Conservation (phyloP, 1,139 yeast genomes). For the Geotrichum fermentans region DNA sequence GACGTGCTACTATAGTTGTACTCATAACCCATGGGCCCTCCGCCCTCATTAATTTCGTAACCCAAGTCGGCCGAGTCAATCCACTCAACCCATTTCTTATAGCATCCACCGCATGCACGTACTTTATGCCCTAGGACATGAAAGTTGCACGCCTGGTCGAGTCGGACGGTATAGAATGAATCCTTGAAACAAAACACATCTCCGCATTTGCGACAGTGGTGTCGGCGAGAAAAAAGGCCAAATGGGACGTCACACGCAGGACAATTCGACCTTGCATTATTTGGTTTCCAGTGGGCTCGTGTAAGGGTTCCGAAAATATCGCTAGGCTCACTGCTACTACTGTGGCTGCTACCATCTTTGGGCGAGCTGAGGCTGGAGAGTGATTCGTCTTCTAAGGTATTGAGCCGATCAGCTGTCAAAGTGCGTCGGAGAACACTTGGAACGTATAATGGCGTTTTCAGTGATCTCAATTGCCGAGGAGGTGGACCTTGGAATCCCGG, state of each 20-base stretch:
- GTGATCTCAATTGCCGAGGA: conserved; percentile 39
- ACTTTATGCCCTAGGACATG: conserved; percentile 70
- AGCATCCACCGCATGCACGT: conserved; percentile 76
- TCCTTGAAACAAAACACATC: conserved; percentile 78
- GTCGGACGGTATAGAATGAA: conserved; percentile 44
- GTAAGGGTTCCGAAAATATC: conserved; percentile 38
- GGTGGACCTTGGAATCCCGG: conserved; percentile 14
- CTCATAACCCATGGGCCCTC: not conserved
- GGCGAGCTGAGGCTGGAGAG: not conserved
- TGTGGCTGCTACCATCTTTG: not conserved
- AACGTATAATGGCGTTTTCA: conserved; percentile 77
- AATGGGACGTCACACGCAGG: conserved; percentile 51
- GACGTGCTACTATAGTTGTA: conserved; percentile 1
- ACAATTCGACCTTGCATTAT: conserved; percentile 58
- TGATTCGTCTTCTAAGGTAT: not conserved
- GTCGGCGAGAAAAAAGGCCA: conserved; percentile 67
- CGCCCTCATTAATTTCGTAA: not conserved
- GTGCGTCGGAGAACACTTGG: conserved; percentile 82
- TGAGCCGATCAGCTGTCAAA: conserved; percentile 28
- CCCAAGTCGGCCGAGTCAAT: conserved; percentile 6
- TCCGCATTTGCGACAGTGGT: conserved; percentile 93
- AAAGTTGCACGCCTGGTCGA: conserved; percentile 69
- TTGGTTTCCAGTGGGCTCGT: conserved; percentile 78
- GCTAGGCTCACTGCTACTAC: not conserved
- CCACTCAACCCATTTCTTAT: conserved; percentile 52